Conservation (phyloP, 2,329 filamentous ascomycete species). For the Fulvia fulva region DNA sequence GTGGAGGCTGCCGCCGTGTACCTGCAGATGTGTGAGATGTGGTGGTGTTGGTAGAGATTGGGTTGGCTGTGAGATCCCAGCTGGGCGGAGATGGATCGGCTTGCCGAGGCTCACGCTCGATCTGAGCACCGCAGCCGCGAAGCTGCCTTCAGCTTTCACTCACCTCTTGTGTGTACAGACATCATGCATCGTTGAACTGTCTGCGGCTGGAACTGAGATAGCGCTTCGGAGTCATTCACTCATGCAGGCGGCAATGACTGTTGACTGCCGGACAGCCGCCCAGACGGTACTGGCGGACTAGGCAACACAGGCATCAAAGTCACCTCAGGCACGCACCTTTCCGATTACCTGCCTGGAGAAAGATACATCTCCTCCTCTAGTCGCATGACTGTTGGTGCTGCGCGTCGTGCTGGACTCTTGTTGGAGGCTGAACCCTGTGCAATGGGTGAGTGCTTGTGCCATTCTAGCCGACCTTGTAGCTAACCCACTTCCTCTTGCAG, state of each 20-base stretch:
- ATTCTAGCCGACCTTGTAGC: background rate
- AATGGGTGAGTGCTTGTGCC: background rate
- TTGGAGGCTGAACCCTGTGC: background rate
- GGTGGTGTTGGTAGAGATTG: background rate
- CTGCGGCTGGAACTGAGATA: background rate
- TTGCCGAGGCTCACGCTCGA: background rate
- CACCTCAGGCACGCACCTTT: background rate
- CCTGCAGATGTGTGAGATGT: background rate
- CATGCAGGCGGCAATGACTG: background rate
- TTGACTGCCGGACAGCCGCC: background rate
- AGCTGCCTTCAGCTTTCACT: background rate
- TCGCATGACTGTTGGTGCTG: background rate
- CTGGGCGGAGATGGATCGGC: background rate
- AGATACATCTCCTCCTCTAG: background rate
- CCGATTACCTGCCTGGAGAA: background rate
- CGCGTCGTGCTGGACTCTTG: background rate
- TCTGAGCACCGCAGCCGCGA: background rate
- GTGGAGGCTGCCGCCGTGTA: background rate
- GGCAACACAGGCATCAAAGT: background rate
- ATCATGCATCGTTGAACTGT: background rate
- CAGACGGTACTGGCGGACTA: background rate
- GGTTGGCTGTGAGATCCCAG: background rate
- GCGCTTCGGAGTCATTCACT: background rate
- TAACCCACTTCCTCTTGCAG: background rate
- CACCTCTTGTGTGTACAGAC: background rate